Evolutionary conservation across 306 rosid species (phyloP).

Genomic region (Sechiopsis laciniata): DNA sequence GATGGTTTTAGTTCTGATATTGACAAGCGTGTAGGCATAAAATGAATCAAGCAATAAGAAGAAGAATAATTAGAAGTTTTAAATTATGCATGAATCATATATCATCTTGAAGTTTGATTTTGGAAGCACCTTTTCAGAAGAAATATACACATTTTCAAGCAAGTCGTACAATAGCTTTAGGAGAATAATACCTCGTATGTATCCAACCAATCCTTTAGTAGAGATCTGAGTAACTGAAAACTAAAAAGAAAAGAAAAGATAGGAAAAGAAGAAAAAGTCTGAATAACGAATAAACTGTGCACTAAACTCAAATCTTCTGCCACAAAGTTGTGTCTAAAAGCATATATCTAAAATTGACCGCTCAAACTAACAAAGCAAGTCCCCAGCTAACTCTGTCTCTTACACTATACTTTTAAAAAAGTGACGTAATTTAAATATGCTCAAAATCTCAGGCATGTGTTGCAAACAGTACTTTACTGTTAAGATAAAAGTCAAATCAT

Average conservation of each 20-base stretch:
- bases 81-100: background rate
- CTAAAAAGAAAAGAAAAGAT: constrained; percentile 1
- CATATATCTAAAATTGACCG: constrained; percentile 19
- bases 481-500: background rate
- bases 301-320: constrained; percentile 21
- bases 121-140: constrained; percentile 8
- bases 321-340: constrained; percentile 21
- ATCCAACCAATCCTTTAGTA: constrained; percentile 16
- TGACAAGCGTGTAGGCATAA: constrained; percentile 1
- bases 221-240: constrained; percentile 21
- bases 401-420: background rate
- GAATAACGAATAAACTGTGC: constrained; percentile 7
- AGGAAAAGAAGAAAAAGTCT: background rate
- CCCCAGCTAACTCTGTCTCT: background rate
- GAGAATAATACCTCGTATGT: constrained; percentile 21
- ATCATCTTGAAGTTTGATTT: background rate
- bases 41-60: constrained; percentile 12
- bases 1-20: no score
- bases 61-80: background rate
- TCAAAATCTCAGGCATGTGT: constrained; percentile 3
- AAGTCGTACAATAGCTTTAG: constrained; percentile 8
- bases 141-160: constrained; percentile 7
- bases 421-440: constrained; percentile 1
- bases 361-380: constrained; percentile 11
- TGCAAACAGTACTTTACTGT: constrained; percentile 3